A percentile compares a stretch with the other conserved stretches of the same genome.
phyloP scores from a whole-genome alignment of 768 basidiomycete genomes.

The Rhodotorula graminis region DNA sequence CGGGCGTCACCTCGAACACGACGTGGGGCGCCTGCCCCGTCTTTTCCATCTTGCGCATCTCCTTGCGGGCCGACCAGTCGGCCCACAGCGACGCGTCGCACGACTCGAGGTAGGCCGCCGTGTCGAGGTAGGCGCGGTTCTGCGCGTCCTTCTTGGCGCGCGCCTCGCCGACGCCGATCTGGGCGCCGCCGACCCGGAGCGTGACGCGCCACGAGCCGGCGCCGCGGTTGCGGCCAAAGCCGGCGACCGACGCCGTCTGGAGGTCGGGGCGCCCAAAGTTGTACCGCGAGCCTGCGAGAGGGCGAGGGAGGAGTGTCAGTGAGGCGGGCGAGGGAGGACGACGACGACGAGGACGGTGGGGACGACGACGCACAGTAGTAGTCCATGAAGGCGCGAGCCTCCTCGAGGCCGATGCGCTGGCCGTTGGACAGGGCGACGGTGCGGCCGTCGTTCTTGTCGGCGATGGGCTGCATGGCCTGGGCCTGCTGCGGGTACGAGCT shows the following conservation, averaged over 20 bases:
- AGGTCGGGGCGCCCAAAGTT: constrained; percentile 33
- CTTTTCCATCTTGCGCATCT: constrained; percentile 65
- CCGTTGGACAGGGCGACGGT: constrained; percentile 59
- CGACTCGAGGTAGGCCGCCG: constrained; percentile 73
- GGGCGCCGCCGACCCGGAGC: constrained; percentile 68
- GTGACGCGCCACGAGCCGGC: constrained; percentile 60
- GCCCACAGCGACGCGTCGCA: constrained; percentile 80
- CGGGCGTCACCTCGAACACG: constrained; percentile 59
- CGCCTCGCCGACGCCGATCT: constrained; percentile 74
- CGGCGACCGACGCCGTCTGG: constrained; percentile 40
- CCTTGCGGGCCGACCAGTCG: constrained; percentile 57
- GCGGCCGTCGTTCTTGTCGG: constrained; percentile 37
- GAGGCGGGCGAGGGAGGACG: neutral
- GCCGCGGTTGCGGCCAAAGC: constrained; percentile 4
- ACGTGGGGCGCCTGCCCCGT: constrained; percentile 46
- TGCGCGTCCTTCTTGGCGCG: constrained; percentile 66
- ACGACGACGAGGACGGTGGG: neutral
- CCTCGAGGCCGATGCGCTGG: constrained; percentile 61
- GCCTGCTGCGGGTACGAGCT: neutral
- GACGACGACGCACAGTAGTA: constrained; percentile 68
- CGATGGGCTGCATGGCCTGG: constrained; percentile 1
- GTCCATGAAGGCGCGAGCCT: constrained; percentile 85
- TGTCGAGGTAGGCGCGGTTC: constrained; percentile 75
- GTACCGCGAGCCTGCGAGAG: constrained; percentile 22
- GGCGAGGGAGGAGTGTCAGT: neutral